A percentile compares a stretch with the other conserved stretches of the same genome.
phyloP scores from a whole-genome alignment of 2,329 filamentous ascomycete species.

The Verticillium tricorpus region DNA sequence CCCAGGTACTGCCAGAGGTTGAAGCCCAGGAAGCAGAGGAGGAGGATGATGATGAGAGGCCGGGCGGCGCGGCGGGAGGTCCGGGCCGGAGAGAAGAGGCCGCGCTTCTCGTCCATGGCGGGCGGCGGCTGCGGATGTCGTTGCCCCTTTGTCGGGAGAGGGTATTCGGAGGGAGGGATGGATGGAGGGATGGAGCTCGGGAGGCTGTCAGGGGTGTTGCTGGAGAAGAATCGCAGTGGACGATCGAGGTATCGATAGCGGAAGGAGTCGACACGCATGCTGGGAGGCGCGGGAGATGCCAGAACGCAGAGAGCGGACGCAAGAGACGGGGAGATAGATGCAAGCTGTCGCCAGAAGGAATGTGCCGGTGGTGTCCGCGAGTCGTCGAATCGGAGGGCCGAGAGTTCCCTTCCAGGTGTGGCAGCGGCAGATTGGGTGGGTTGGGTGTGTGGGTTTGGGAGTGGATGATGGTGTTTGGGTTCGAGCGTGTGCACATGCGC shows the following conservation, averaged over 20 bases:
- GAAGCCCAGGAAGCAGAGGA: constrained; percentile 6
- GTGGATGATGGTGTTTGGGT: background rate
- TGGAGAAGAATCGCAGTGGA: background rate
- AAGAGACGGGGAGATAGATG: background rate
- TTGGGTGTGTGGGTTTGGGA: background rate
- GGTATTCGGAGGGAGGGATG: background rate
- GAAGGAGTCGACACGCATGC: background rate
- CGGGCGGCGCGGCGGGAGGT: constrained; percentile 5
- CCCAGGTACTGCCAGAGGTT: constrained; percentile 5
- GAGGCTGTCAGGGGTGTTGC: background rate
- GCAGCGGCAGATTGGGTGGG: background rate
- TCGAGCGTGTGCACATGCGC: background rate
- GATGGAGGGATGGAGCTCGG: background rate
- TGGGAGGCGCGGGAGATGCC: background rate
- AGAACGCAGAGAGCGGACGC: background rate
- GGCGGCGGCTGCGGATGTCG: background rate
- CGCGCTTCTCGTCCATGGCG: constrained; percentile 14
- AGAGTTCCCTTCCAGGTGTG: background rate
- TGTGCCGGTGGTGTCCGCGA: too few species aligned
- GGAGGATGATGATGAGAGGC: constrained; percentile 1
- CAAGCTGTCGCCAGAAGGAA: background rate
- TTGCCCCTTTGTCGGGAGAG: background rate
- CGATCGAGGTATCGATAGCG: background rate
- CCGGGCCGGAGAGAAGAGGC: background rate
- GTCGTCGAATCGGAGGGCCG: background rate